Evolutionary conservation across 2,329 filamentous ascomycete species (phyloP), one percentile per base, ranked within the genome.

Genomic region (Colletotrichum magnum): DNA sequence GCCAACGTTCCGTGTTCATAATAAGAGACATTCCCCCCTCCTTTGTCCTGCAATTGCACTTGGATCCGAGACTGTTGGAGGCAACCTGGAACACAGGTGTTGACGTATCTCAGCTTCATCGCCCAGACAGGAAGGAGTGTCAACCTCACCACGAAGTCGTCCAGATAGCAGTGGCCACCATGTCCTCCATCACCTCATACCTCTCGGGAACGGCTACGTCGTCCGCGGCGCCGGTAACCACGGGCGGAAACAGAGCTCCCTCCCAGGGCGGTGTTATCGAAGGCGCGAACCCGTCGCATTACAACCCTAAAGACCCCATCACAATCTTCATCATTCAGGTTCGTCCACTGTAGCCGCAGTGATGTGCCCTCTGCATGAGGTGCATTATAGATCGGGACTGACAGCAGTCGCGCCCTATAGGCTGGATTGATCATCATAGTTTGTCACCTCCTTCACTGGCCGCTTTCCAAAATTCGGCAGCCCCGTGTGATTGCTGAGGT

Each of bases 401-500:
- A 32, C 28, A 2, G 9, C 28, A 7, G 6, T 32, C 28, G 28
- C 28, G 6, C 7, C 28, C 28, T 9, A 32, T 7, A 32, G 28
- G 28, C 28, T 9, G 28, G 28, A 32, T 32, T 32, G 28, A 32
- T 83, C 63, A 77, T 86, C 71, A 81, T 86, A 39, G 79, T 86
- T 53, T 41, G 24, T 9, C 50, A 47, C 6, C 65, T 82, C 7
- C 76, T 95, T 18, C 92, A 95, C 78, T 94, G 88, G 82, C 93
- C 93, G 16, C 87, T 95, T 6, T 91, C 91, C 73, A 91, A 90
- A 75, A 85, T 96, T 58, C 90, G 92, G 64, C 93, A 96, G 77
- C 93, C 93, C 70, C 89, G 92, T 56, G 93, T 96, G 73, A 95
- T 96, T 74, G 92, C 93, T 58, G 93, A 95, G 81, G 93, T 96